These are phyloP conservation scores for Wickerhamia fluorescens DNA, from an alignment of 805 yeast species.

Conservation along the genomic window DNA sequence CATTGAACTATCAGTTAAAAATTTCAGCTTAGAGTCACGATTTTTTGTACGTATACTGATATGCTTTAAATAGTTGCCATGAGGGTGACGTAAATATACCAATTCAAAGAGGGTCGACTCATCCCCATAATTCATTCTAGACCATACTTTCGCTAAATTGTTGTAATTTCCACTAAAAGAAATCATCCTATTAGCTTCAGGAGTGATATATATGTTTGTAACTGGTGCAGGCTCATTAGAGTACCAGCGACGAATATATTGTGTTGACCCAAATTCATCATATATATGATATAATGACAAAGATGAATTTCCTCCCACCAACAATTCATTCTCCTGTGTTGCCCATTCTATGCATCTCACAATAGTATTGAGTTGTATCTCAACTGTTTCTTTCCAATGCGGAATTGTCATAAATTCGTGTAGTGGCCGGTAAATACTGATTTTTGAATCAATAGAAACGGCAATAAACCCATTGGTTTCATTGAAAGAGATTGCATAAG, in stretches of 20 bases:
- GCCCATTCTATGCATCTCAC: constrained; percentile 53
- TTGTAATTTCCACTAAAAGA: constrained; percentile 62
- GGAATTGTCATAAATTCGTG: constrained; percentile 40
- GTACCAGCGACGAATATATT: constrained; percentile 36
- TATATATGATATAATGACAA: constrained; percentile 49
- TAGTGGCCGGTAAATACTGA: constrained; percentile 50
- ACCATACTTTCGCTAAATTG: constrained; percentile 69
- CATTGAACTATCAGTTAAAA: constrained; percentile 16
- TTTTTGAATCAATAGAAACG: constrained; percentile 37
- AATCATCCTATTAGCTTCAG: constrained; percentile 55
- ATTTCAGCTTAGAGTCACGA: background rate
- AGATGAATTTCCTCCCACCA: constrained; percentile 47
- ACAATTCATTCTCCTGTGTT: constrained; percentile 42
- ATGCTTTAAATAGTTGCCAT: constrained; percentile 39
- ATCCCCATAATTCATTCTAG: constrained; percentile 60
- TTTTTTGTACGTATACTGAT: constrained; percentile 25
- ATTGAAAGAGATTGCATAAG: constrained; percentile 60
- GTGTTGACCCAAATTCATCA: constrained; percentile 39
- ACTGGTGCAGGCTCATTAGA: constrained; percentile 57
- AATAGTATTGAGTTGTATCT: constrained; percentile 15
- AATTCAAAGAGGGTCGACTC: constrained; percentile 56
- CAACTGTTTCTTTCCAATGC: constrained; percentile 36
- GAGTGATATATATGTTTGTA: constrained; percentile 49
- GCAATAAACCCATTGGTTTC: constrained; percentile 52
- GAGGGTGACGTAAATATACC: constrained; percentile 58